Conservation (phyloP, 306 rosid genomes). For the Gastrolobium bilobum region DNA sequence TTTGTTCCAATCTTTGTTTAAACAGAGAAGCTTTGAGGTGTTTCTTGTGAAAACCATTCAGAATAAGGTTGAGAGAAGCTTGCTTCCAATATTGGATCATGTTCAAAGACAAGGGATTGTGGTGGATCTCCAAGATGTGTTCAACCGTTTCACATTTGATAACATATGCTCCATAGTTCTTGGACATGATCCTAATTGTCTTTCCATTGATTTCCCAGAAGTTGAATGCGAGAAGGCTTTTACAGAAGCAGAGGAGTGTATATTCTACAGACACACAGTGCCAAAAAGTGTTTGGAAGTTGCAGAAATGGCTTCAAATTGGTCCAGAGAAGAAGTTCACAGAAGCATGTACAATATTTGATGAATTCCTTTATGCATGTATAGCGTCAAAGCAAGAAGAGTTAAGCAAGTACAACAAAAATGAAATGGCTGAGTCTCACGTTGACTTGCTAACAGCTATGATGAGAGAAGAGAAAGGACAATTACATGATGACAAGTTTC, state of each 20-base stretch:
- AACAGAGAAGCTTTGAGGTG: background rate
- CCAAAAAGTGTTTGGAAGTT: slow-evolving; percentile 57
- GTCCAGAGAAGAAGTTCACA: slow-evolving; percentile 49
- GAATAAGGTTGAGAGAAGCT: slow-evolving; percentile 33
- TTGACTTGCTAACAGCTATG: slow-evolving; percentile 52
- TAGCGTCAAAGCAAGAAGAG: slow-evolving; percentile 50
- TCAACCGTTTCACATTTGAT: slow-evolving; percentile 54
- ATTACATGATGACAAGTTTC: too few relatives aligned
- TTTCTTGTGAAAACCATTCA: slow-evolving; percentile 40
- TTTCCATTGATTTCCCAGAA: slow-evolving; percentile 50
- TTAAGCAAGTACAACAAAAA: background rate
- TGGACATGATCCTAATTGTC: slow-evolving; percentile 56
- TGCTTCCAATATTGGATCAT: slow-evolving; percentile 46
- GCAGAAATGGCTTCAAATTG: slow-evolving; percentile 56
- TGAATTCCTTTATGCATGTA: slow-evolving; percentile 41
- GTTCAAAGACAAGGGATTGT: background rate
- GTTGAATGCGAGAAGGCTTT: slow-evolving; percentile 53
- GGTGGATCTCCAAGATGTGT: slow-evolving; percentile 57
- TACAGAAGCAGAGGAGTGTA: slow-evolving; percentile 40
- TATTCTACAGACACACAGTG: slow-evolving; percentile 47
- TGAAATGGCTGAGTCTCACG: background rate
- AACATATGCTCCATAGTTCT: slow-evolving; percentile 44
- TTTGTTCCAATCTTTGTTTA: slow-evolving; percentile 37
- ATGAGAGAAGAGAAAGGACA: slow-evolving; percentile 8
- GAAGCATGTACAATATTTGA: slow-evolving; percentile 49